Base-by-base conservation (phyloP, 2,329 filamentous ascomycete species). In the Trichocomaceae sp. region DNA sequence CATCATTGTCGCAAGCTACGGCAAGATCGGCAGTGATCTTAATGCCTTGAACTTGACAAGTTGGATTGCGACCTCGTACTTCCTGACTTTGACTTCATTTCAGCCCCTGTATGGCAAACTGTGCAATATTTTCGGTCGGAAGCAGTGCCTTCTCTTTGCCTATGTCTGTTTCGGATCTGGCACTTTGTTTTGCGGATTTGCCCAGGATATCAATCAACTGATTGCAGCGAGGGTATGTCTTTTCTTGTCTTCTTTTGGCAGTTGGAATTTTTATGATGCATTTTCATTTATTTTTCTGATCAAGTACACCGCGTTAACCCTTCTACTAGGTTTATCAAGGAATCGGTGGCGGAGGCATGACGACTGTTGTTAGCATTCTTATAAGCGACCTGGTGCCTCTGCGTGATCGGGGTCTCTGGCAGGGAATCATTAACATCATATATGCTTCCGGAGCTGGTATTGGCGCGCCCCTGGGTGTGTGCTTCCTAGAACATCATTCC, bases 21-120 rank as follows among this genome's bases (percentile, higher is more conserved):
- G 83, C 0, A 88, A 90, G 9, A 95, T 96, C 59, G 87, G 88
- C 23, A 87, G 84, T 66, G 85, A 86, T 46, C 95, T 96, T 71
- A 78, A 85, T 56, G 95, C 88, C 1, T 82, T 95, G 22, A 86
- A 85, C 22, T 77, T 93, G 7, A 79, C 95, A 44, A 91, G 89
- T 0, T 96, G 90, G 90, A 83, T 96, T 8, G 90, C 48, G 26
- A 83, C 82, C 23, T 78, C 78, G 29, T 79, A 91, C 67, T 86
- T 90, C 62, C 76, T 91, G 51, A 88, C 87, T 1, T 72, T 88
- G 50, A 88, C 86, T 2, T 84, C 84, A 20, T 88, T 86, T 61
- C 87, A 91, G 65, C 87, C 87, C 1, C 72, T 90, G 0, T 90
- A 86, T 60, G 86, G 86, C 47, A 86, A 54, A 35, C 23, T 57